A percentile compares a stretch with the other conserved stretches of the same genome.
Conservation (phyloP, 495 filamentous ascomycete species). For the Podospora comata region DNA sequence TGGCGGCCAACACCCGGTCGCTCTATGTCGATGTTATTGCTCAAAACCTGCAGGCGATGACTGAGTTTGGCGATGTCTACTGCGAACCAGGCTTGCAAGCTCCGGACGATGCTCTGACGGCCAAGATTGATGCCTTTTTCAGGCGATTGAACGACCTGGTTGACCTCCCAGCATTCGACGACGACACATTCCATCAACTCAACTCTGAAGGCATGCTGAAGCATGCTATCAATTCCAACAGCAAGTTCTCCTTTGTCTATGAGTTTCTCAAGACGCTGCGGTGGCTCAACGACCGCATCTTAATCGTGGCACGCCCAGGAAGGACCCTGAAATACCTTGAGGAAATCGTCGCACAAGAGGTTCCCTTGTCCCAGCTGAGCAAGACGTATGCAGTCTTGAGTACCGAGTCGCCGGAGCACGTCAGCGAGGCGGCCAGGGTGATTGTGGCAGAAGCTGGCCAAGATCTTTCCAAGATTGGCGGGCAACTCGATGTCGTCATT, state of each 20-base stretch:
- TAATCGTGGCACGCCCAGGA: constrained; percentile 42
- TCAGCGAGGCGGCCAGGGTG: constrained; percentile 15
- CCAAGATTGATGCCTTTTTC: constrained; percentile 40
- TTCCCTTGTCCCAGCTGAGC: constrained; percentile 16
- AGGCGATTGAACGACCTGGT: constrained; percentile 39
- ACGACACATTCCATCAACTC: constrained; percentile 30
- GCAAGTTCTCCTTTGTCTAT: constrained; percentile 46
- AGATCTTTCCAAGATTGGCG: constrained; percentile 20
- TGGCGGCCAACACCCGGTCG: constrained; percentile 36
- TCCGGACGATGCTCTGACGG: constrained; percentile 29
- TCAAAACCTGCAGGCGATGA: constrained; percentile 36
- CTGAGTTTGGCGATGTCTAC: constrained; percentile 35
- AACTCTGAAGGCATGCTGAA: constrained; percentile 31
- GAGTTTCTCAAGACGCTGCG: constrained; percentile 37
- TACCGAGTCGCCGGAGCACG: constrained; percentile 5
- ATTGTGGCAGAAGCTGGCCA: constrained; percentile 23
- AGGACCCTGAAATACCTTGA: constrained; percentile 39
- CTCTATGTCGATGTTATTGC: constrained; percentile 41
- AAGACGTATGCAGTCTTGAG: constrained; percentile 26
- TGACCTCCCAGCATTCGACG: constrained; percentile 42
- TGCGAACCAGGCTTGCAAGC: constrained; percentile 11
- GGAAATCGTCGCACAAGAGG: constrained; percentile 27
- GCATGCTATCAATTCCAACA: constrained; percentile 41
- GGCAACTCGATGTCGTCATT: constrained; percentile 37
- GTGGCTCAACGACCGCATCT: constrained; percentile 34